Conservation (phyloP, 768 basidiomycete genomes). For the Rhizopogon rudus region DNA sequence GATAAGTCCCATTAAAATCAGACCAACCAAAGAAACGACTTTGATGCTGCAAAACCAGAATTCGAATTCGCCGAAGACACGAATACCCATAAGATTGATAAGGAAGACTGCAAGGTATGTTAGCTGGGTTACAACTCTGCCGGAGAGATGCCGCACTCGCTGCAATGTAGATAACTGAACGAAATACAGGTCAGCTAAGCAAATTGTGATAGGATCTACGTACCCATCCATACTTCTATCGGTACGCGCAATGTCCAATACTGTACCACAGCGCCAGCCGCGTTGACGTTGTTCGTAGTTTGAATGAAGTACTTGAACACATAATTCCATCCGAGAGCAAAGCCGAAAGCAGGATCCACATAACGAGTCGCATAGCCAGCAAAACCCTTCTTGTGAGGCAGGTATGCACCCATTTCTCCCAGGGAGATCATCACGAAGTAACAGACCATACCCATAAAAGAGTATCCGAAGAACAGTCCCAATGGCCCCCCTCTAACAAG, state of each 20-base stretch:
- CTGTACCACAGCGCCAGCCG: constrained; percentile 48
- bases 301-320: constrained; percentile 59
- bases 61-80: constrained; percentile 54
- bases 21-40: constrained; percentile 37
- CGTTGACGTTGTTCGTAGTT: constrained; percentile 63
- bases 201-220: constrained; percentile 12
- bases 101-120: constrained; percentile 35
- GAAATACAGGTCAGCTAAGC: constrained; percentile 2
- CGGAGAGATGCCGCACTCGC: constrained; percentile 36
- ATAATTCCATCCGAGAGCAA: constrained; percentile 47
- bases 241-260: constrained; percentile 44
- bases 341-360: constrained; percentile 64
- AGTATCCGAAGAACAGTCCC: constrained; percentile 35
- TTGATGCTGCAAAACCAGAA: constrained; percentile 48
- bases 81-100: constrained; percentile 57
- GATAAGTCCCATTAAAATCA: constrained; percentile 43
- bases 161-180: constrained; percentile 49
- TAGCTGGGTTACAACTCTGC: neutral
- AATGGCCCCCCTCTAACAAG: constrained; percentile 51
- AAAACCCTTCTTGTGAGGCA: constrained; percentile 57
- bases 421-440: constrained; percentile 55
- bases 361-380: constrained; percentile 59
- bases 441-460: constrained; percentile 51
- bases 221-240: constrained; percentile 54
- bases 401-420: constrained; percentile 33